These are phyloP conservation scores for Aureobasidium sp. DNA, from an alignment of 2,329 filamentous ascomycete genomes.

Conservation along the genomic window DNA sequence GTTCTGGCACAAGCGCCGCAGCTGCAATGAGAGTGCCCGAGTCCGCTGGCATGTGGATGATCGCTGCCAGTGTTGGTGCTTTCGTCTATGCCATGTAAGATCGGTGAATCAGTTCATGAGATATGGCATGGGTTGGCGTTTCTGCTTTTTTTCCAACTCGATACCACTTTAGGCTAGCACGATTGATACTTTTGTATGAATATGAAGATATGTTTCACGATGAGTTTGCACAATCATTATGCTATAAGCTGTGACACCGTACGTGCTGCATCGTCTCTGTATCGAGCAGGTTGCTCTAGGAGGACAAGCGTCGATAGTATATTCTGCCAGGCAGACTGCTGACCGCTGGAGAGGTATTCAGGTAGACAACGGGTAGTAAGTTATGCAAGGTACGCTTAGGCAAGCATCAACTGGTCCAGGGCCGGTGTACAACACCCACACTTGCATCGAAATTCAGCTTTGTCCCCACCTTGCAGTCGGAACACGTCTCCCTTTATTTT, in stretches of 20 bases:
- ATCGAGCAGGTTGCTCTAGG: too few relatives aligned
- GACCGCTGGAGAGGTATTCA: background rate
- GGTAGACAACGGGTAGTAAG: background rate
- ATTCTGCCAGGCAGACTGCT: too few relatives aligned
- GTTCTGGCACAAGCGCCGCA: constrained; percentile 23
- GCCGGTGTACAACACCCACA: background rate
- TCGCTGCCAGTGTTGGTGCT: constrained; percentile 33
- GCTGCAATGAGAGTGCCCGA: constrained; percentile 20
- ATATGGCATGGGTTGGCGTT: constrained; percentile 9
- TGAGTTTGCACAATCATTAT: too few relatives aligned
- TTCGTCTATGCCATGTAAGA: constrained; percentile 28
- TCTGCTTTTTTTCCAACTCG: background rate
- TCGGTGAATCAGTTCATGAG: background rate
- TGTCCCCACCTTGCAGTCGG: background rate
- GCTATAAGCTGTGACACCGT: background rate
- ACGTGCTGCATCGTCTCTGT: too few relatives aligned
- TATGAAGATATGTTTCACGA: background rate
- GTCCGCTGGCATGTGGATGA: constrained; percentile 33
- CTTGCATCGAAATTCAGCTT: background rate
- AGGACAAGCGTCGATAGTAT: too few relatives aligned
- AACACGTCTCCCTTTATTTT: too few relatives aligned
- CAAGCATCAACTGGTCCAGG: too few relatives aligned
- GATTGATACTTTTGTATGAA: constrained; percentile 1
- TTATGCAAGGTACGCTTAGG: too few relatives aligned
- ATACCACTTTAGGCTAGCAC: constrained; percentile 4